These are phyloP conservation scores for Blastomyces silverae DNA, from an alignment of 2,329 filamentous ascomycete species.

Conservation along the genomic window DNA sequence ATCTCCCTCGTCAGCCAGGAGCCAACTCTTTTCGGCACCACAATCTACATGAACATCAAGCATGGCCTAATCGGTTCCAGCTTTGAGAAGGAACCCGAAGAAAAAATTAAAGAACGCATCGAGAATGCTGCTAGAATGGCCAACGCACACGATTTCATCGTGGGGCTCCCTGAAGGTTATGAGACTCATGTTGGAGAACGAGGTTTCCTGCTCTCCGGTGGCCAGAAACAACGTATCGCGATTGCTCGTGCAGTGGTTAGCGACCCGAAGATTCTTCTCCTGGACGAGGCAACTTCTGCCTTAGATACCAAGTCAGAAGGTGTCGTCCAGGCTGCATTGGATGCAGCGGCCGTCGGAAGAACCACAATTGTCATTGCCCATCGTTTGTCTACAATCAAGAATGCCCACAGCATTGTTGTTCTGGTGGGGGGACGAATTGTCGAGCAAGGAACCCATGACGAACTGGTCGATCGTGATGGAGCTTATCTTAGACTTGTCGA, in stretches of 20 bases:
- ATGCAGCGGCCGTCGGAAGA: slow-evolving; percentile 73
- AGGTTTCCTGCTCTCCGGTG: slow-evolving; percentile 85
- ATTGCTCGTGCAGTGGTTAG: slow-evolving; percentile 87
- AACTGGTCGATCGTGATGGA: slow-evolving; percentile 61
- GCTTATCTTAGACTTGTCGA: slow-evolving; percentile 82
- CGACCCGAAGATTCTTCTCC: slow-evolving; percentile 81
- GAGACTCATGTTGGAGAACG: slow-evolving; percentile 93
- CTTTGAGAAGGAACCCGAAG: slow-evolving; percentile 60
- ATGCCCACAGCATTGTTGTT: slow-evolving; percentile 93
- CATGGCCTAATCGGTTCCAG: slow-evolving; percentile 82
- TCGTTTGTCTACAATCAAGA: slow-evolving; percentile 85
- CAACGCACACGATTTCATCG: slow-evolving; percentile 91
- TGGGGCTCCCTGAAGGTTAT: slow-evolving; percentile 74
- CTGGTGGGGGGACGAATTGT: slow-evolving; percentile 80
- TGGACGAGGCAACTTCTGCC: slow-evolving; percentile 91
- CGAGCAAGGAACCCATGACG: slow-evolving; percentile 83
- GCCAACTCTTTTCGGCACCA: slow-evolving; percentile 80
- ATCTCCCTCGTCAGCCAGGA: slow-evolving; percentile 92
- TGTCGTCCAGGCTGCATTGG: slow-evolving; percentile 85
- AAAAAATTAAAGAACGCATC: slow-evolving; percentile 64
- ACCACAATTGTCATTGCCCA: slow-evolving; percentile 97
- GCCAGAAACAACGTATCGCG: slow-evolving; percentile 94
- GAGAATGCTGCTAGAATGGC: slow-evolving; percentile 79
- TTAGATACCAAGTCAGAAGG: slow-evolving; percentile 93
- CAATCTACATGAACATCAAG: slow-evolving; percentile 84